These are phyloP conservation scores for Pinus albicaulis DNA, from an alignment of 75 land plant genomes.

Conservation along the genomic window DNA sequence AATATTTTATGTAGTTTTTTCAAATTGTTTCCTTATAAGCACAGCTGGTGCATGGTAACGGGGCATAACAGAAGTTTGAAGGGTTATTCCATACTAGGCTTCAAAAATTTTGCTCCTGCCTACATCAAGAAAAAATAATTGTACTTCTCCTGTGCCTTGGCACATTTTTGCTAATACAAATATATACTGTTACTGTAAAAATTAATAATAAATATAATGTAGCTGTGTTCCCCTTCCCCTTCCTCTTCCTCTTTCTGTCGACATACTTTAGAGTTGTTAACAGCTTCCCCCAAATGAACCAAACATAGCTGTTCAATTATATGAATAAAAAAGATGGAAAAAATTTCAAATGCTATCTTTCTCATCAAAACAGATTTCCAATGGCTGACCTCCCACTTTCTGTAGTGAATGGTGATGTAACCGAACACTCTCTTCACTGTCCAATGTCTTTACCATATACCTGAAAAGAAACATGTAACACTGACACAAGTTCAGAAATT, in stretches of 20 bases:
- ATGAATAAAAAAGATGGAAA: background rate
- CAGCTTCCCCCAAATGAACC: background rate
- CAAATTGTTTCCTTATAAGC: too few species aligned
- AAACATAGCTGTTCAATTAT: background rate
- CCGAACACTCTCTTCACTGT: background rate
- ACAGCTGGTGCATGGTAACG: too few species aligned
- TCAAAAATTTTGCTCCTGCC: too few species aligned
- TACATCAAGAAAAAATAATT: too few species aligned
- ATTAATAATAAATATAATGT: too few species aligned
- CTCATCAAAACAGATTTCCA: background rate
- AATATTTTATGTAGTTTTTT: too few species aligned
- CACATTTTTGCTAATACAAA: too few species aligned
- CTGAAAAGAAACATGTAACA: background rate
- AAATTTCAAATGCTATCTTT: background rate
- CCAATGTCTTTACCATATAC: slow-evolving; percentile 4
- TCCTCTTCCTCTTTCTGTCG: background rate
- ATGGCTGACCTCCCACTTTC: background rate
- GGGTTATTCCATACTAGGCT: too few species aligned
- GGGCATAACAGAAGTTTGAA: too few species aligned
- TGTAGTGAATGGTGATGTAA: background rate
- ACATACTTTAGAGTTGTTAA: background rate
- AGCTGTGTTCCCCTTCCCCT: background rate
- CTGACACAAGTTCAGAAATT: background rate
- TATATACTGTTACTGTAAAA: too few species aligned
- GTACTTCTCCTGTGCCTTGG: too few species aligned